A percentile compares a stretch with the other conserved stretches of the same genome.
Conservation (phyloP, 176 grass and related monocot genomes). For the Triticum turgidum region DNA sequence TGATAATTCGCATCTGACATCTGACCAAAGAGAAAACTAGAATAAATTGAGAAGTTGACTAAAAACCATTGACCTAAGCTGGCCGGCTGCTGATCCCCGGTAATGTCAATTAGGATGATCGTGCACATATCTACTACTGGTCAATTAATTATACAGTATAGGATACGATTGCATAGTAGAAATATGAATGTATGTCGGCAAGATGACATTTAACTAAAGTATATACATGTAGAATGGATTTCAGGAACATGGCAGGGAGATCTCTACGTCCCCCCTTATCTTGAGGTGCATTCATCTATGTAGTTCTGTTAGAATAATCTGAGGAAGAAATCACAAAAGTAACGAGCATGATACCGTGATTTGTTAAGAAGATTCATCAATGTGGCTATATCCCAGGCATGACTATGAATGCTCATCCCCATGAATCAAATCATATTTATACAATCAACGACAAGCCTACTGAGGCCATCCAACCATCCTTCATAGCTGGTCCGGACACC, state of each 20-base stretch:
- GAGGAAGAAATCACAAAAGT: no score
- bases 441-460: no score
- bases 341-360: no score
- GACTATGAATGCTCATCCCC: no score
- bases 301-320: background rate
- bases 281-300: slow-evolving; percentile 9
- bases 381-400: no score
- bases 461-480: no score
- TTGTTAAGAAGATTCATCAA: no score
- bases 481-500: no score
- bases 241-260: background rate
- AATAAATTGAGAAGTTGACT: background rate
- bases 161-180: background rate
- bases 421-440: no score
- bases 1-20: background rate
- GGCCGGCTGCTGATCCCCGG: background rate
- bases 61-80: background rate
- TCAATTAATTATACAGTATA: background rate
- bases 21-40: background rate
- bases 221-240: background rate
- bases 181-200: slow-evolving; percentile 2
- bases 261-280: background rate
- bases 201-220: background rate
- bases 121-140: background rate
- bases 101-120: background rate